A percentile compares a stretch with the other conserved stretches of the same genome.
Conservation (phyloP, 352 stramenopile genomes). For the Phytophthora macrochlamydospora region DNA sequence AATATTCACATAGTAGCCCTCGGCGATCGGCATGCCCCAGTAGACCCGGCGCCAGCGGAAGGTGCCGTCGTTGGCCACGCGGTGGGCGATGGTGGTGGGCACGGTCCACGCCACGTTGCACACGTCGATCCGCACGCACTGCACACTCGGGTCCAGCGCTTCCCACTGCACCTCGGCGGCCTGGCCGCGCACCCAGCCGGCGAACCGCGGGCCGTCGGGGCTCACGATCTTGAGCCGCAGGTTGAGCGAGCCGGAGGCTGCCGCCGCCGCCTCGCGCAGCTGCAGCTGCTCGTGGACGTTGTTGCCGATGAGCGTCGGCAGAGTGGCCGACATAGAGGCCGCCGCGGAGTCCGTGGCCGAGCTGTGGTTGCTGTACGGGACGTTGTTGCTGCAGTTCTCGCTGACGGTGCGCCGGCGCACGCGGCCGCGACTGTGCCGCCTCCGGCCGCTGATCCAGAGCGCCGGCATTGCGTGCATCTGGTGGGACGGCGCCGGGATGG, state of each 20-base stretch:
- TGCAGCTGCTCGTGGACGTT: constrained; percentile 37
- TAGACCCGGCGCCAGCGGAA: constrained; percentile 83
- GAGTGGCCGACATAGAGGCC: constrained; percentile 25
- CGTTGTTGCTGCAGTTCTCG: constrained; percentile 37
- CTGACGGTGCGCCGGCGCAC: constrained; percentile 39
- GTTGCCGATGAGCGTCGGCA: constrained; percentile 13
- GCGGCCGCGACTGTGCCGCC: constrained; percentile 44
- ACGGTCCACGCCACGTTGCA: constrained; percentile 86
- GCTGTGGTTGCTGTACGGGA: constrained; percentile 24
- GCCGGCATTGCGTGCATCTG: constrained; percentile 44
- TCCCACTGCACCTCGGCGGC: constrained; percentile 82
- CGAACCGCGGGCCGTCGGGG: constrained; percentile 51
- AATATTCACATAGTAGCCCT: constrained; percentile 90
- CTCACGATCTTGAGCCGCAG: constrained; percentile 61
- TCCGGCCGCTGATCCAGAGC: constrained; percentile 47
- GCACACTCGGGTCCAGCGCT: constrained; percentile 68
- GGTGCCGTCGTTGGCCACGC: constrained; percentile 69
- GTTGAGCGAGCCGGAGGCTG: constrained; percentile 23
- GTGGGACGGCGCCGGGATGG: constrained; percentile 45
- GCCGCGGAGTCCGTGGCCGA: constrained; percentile 24
- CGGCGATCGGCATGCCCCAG: constrained; percentile 86
- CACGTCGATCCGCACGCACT: constrained; percentile 84
- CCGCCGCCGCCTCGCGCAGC: constrained; percentile 34
- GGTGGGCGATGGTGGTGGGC: constrained; percentile 74
- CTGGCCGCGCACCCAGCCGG: constrained; percentile 79